Evolutionary conservation across 768 basidiomycete species (phyloP).

Genomic region (Gelatoporia subvermispora): DNA sequence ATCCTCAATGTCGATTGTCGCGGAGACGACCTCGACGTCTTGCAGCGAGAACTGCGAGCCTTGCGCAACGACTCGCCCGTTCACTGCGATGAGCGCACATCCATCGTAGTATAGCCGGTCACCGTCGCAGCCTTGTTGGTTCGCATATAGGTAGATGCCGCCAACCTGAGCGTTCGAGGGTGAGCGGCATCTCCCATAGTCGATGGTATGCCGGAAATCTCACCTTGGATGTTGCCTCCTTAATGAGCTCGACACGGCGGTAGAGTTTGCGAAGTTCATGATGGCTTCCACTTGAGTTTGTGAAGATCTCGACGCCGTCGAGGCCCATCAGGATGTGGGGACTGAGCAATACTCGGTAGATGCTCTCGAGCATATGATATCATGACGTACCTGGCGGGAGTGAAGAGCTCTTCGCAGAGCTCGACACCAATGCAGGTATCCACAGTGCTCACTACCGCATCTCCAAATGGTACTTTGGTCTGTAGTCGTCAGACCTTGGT

Average conservation of each 20-base stretch:
- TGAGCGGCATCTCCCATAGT: neutral
- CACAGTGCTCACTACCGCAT: constrained; percentile 86
- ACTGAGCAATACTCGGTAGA: constrained; percentile 35
- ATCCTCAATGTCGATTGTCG: constrained; percentile 95
- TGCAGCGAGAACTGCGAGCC: constrained; percentile 94
- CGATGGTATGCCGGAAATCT: neutral
- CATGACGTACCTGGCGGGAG: constrained; percentile 78
- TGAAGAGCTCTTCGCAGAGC: constrained; percentile 96
- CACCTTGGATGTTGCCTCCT: constrained; percentile 94
- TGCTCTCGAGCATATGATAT: neutral
- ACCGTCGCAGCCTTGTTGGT: constrained; percentile 98
- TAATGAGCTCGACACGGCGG: constrained; percentile 88
- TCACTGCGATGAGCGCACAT: constrained; percentile 92
- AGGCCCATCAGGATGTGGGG: constrained; percentile 98
- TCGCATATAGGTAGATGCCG: constrained; percentile 95
- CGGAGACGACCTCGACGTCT: constrained; percentile 95
- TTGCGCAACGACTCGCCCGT: constrained; percentile 89
- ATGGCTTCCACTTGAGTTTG: constrained; percentile 97
- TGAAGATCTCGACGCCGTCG: constrained; percentile 98
- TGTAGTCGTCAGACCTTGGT: constrained; percentile 23
- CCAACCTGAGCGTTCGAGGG: constrained; percentile 57
- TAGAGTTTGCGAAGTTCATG: constrained; percentile 97
- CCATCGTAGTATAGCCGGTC: constrained; percentile 98
- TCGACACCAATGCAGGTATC: constrained; percentile 98
- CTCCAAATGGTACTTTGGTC: constrained; percentile 92